Conservation (phyloP, 306 rosid genomes). For the Comarum palustre region DNA sequence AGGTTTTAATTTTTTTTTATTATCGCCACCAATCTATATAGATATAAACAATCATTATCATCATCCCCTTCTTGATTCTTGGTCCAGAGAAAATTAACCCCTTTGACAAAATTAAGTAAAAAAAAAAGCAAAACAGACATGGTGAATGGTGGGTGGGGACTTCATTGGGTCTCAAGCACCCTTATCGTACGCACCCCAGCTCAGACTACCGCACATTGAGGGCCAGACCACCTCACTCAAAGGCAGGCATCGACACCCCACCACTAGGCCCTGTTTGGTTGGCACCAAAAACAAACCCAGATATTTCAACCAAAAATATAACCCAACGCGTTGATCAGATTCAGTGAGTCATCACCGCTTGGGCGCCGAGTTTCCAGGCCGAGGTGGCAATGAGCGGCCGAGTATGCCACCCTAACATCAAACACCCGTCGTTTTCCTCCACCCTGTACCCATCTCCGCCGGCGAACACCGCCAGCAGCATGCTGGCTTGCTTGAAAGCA, state of each 20-base stretch:
- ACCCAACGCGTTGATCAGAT: not conserved
- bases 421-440: constrained; percentile 72
- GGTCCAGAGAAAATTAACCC: constrained; percentile 11
- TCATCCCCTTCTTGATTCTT: not conserved
- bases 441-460: constrained; percentile 88
- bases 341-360: constrained; percentile 43
- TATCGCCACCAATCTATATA: constrained; percentile 36
- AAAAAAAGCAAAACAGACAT: not conserved
- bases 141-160: constrained; percentile 56
- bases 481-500: constrained; percentile 91
- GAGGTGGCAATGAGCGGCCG: constrained; percentile 85
- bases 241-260: constrained; percentile 20
- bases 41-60: constrained; percentile 30
- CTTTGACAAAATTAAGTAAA: constrained; percentile 15
- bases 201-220: constrained; percentile 38
- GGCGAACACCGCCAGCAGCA: constrained; percentile 60
- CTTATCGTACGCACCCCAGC: constrained; percentile 46
- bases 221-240: not conserved
- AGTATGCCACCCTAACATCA: constrained; percentile 86
- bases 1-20: constrained; percentile 25
- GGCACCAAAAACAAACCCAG: not conserved
- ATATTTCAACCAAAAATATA: not conserved
- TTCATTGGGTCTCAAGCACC: constrained; percentile 17
- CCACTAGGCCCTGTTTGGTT: constrained; percentile 27
- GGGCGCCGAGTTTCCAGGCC: constrained; percentile 63